A percentile compares a stretch with the other conserved stretches of the same genome.
Conservation (phyloP, 352 stramenopile genomes). For the Pythium vanterpoolii region DNA sequence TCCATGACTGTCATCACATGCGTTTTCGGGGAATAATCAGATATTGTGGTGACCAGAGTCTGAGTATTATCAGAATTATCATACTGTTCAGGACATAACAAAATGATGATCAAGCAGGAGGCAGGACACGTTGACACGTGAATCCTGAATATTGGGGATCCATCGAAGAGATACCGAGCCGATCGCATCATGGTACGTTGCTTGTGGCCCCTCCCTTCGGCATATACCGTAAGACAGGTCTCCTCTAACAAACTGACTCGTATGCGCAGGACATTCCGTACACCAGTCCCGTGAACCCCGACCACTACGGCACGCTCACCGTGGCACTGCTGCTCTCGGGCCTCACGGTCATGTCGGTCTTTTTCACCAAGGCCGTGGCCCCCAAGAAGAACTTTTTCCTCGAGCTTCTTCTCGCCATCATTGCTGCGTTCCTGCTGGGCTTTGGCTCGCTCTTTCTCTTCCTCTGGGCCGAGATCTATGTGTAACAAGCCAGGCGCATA, state of each 20-base stretch:
- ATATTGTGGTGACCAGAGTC: constrained; percentile 8
- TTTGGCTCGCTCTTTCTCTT: constrained; percentile 86
- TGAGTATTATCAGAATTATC: background rate
- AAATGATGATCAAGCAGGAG: constrained; percentile 10
- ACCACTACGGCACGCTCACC: constrained; percentile 67
- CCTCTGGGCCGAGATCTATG: constrained; percentile 87
- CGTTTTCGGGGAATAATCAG: background rate
- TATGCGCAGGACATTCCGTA: constrained; percentile 70
- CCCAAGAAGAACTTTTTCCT: constrained; percentile 74
- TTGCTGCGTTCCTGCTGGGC: constrained; percentile 69
- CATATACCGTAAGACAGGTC: background rate
- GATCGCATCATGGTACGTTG: constrained; percentile 30
- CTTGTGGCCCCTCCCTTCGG: background rate
- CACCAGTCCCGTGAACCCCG: constrained; percentile 68
- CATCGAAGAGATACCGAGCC: constrained; percentile 14
- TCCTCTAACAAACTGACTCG: background rate
- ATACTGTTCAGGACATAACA: constrained; percentile 18
- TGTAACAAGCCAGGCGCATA: constrained; percentile 34
- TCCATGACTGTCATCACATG: background rate
- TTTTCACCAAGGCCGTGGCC: constrained; percentile 75
- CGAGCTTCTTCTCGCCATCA: constrained; percentile 65
- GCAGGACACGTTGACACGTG: constrained; percentile 27
- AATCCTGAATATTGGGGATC: too few species aligned
- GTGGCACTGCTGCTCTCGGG: constrained; percentile 55
- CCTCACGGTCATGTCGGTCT: constrained; percentile 75